Evolutionary conservation across 768 basidiomycete species (phyloP), one percentile per base, ranked within the genome.

Genomic region (Trametes punicea): DNA sequence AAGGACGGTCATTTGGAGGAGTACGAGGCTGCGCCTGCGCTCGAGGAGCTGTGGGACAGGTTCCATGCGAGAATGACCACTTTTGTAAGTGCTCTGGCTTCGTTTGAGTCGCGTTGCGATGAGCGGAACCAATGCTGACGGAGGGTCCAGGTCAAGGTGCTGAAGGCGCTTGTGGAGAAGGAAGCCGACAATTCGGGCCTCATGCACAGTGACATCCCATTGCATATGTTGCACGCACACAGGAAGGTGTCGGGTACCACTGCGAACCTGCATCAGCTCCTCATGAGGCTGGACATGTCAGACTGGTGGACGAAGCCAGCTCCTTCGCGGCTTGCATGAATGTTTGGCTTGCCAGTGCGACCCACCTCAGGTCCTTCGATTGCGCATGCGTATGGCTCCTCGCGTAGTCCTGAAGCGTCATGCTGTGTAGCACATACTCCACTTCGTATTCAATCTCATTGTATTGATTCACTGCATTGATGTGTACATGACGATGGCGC

Each of bases 121-220:
- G n/a, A n/a, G n/a, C n/a, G n/a, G n/a, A n/a, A n/a, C n/a, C n/a
- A n/a, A n/a, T n/a, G n/a, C n/a, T n/a, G n/a, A n/a, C n/a, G n/a
- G n/a, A n/a, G n/a, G 16, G 25, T 21, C 26, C 60, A 90, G 88
- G 74, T 77, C 1, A 81, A 77, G 62, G 74, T 80, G 5, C 63
- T 90, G 52, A 81, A 79, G 56, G 75, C 72, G 13, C 65, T 84
- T 40, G 74, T 80, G 10, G 87, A 88, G 45, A 86, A 83, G 62
- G 70, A 63, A 16, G 52, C 70, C 34, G 51, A 60, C 13, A 45
- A 41, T 27, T 50, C 58, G 27, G 58, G 64, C 55, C 8, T 42
- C 38, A 68, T 46, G 62, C 65, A 45, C 65, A 66, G 16, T 59
- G 65, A 46, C 53, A 64, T 51, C 55, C 62, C 26, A 62, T 67